These are phyloP conservation scores for Musa beccarii DNA, from an alignment of 176 grass and related monocot species.

Conservation along the genomic window DNA sequence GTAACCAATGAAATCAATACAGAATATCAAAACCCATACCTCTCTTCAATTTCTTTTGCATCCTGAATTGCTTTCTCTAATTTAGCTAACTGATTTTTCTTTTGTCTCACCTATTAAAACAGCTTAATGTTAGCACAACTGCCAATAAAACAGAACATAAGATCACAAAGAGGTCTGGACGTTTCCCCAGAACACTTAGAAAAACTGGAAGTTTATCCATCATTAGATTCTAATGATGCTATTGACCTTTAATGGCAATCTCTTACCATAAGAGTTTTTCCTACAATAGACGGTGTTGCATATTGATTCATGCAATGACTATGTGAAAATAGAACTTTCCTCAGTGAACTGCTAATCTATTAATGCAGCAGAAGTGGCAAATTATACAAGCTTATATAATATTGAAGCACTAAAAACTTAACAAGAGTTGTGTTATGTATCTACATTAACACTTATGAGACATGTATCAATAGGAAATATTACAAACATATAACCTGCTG, in stretches of 20 bases:
- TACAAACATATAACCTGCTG: conserved; percentile 38
- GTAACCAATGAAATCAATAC: no score
- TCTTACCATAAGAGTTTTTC: no score
- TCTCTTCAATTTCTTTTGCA: conserved; percentile 53
- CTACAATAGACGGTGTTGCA: no score
- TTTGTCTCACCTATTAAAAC: conserved; percentile 48
- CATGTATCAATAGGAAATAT: neutral
- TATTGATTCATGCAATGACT: no score
- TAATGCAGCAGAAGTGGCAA: no score
- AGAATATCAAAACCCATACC: conserved; percentile 24
- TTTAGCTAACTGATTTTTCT: conserved; percentile 50
- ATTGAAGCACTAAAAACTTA: neutral
- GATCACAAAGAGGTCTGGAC: neutral
- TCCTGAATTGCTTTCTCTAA: conserved; percentile 62
- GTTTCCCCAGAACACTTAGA: neutral
- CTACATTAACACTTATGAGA: neutral
- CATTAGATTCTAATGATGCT: neutral
- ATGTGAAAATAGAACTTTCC: no score
- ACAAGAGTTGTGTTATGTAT: neutral
- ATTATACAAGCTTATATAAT: no score
- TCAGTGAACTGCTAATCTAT: no score
- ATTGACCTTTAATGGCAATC: no score
- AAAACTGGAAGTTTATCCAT: neutral
- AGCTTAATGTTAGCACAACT: conserved; percentile 9
- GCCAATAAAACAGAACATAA: neutral